Percentiles rank a stretch among this genome's conserved stretches.
Conservation (phyloP, 2,329 filamentous ascomycete species). For the Phaeoacremonium minimum region DNA sequence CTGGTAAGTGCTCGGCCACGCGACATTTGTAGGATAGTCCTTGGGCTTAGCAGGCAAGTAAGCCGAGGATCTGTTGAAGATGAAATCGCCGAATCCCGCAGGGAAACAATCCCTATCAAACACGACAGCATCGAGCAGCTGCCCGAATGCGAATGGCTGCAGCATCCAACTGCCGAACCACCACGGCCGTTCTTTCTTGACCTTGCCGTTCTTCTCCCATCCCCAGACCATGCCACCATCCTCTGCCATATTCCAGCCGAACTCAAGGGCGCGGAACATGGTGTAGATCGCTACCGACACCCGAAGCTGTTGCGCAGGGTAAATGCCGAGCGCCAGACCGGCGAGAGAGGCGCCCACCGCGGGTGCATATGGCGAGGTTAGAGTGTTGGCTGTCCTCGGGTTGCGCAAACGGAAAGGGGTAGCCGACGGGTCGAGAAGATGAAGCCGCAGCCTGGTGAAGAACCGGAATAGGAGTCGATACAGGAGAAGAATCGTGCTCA, state of each 20-base stretch:
- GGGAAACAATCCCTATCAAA: slow-evolving; percentile 75
- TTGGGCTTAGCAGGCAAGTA: slow-evolving; percentile 74
- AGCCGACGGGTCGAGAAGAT: slow-evolving; percentile 76
- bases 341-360: slow-evolving; percentile 88
- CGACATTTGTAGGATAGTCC: slow-evolving; percentile 59
- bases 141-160: slow-evolving; percentile 71
- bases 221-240: slow-evolving; percentile 67
- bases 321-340: slow-evolving; percentile 76
- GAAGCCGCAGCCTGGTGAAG: slow-evolving; percentile 72
- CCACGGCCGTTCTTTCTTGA: slow-evolving; percentile 65
- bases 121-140: slow-evolving; percentile 70
- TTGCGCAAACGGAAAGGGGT: slow-evolving; percentile 79
- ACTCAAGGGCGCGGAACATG: slow-evolving; percentile 78
- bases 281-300: slow-evolving; percentile 79
- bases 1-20: slow-evolving; percentile 72
- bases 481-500: slow-evolving; percentile 81
- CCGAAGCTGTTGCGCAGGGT: slow-evolving; percentile 61
- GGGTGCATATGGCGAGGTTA: slow-evolving; percentile 81
- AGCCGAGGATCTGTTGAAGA: slow-evolving; percentile 69
- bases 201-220: slow-evolving; percentile 41
- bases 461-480: slow-evolving; percentile 90
- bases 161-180: slow-evolving; percentile 84
- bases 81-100: slow-evolving; percentile 45
- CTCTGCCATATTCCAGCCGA: slow-evolving; percentile 79
- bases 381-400: slow-evolving; percentile 65